These are phyloP conservation scores for Hippophae rhamnoides DNA, from an alignment of 306 rosid genomes.

Conservation along the genomic window DNA sequence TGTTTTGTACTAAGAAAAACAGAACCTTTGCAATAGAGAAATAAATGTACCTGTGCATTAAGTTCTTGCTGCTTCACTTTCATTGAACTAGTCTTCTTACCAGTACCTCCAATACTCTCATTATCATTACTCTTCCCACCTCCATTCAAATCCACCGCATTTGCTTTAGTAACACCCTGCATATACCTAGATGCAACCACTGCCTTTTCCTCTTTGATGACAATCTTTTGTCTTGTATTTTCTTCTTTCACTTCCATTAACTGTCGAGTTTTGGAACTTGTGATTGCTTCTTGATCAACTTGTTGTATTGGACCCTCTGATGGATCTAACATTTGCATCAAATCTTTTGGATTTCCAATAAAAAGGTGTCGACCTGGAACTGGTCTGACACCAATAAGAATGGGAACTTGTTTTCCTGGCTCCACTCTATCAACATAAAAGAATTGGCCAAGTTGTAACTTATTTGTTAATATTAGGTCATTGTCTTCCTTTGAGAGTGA, in stretches of 20 bases:
- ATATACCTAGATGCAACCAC: slow-evolving; percentile 80
- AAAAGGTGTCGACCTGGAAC: slow-evolving; percentile 76
- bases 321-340: slow-evolving; percentile 80
- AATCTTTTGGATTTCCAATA: slow-evolving; percentile 78
- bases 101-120: slow-evolving; percentile 35
- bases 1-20: slow-evolving; percentile 1
- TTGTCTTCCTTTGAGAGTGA: slow-evolving; percentile 68
- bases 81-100: slow-evolving; percentile 32
- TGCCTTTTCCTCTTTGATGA: slow-evolving; percentile 73
- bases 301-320: slow-evolving; percentile 30
- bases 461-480: slow-evolving; percentile 74
- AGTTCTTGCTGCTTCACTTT: slow-evolving; percentile 63
- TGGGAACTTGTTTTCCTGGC: slow-evolving; percentile 66
- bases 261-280: slow-evolving; percentile 26
- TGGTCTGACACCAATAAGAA: slow-evolving; percentile 62
- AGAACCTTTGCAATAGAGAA: slow-evolving; percentile 7
- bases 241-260: slow-evolving; percentile 40
- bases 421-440: slow-evolving; percentile 65
- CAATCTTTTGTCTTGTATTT: slow-evolving; percentile 45
- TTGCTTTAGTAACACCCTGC: slow-evolving; percentile 58
- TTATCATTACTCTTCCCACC: slow-evolving; percentile 42
- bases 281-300: slow-evolving; percentile 23
- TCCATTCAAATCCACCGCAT: slow-evolving; percentile 27
- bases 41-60: slow-evolving; percentile 70
- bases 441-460: slow-evolving; percentile 88